These are phyloP conservation scores for Ceratocystis eucalypticola DNA, from an alignment of 2,329 filamentous ascomycete species.

Conservation along the genomic window DNA sequence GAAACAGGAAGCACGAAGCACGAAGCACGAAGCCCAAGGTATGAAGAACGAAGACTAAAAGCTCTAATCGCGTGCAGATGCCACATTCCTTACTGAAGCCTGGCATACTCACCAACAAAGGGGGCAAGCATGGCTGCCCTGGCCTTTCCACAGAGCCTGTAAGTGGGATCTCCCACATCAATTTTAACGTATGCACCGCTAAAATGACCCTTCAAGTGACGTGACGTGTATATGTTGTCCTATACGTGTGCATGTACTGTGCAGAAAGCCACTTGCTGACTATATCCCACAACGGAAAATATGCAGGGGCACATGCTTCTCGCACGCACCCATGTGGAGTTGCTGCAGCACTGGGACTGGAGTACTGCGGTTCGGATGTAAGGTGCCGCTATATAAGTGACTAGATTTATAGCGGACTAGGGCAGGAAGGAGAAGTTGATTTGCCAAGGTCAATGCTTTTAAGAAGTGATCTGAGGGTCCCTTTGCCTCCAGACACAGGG, in stretches of 20 bases:
- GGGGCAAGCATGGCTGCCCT: too few species aligned
- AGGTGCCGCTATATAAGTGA: not conserved
- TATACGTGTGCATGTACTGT: too few species aligned
- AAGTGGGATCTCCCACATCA: too few species aligned
- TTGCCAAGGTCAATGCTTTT: slow-evolving; percentile 4
- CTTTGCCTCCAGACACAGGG: not conserved
- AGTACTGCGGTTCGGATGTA: not conserved
- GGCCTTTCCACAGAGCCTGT: too few species aligned
- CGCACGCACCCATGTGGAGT: not conserved
- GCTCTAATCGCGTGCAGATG: too few species aligned
- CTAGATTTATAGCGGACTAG: not conserved
- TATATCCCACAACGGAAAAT: not conserved
- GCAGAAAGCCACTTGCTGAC: too few species aligned
- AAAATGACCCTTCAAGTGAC: too few species aligned
- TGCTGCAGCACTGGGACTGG: not conserved
- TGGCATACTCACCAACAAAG: too few species aligned
- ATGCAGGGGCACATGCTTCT: not conserved
- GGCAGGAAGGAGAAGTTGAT: not conserved
- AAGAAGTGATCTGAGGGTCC: slow-evolving; percentile 4
- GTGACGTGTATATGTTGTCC: too few species aligned
- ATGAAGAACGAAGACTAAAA: too few species aligned
- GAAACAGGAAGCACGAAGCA: not conserved
- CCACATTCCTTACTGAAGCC: too few species aligned
- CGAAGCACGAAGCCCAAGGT: not conserved
- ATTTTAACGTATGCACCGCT: too few species aligned